phyloP scores from a whole-genome alignment of 306 rosid species.

The Myrica gale region DNA sequence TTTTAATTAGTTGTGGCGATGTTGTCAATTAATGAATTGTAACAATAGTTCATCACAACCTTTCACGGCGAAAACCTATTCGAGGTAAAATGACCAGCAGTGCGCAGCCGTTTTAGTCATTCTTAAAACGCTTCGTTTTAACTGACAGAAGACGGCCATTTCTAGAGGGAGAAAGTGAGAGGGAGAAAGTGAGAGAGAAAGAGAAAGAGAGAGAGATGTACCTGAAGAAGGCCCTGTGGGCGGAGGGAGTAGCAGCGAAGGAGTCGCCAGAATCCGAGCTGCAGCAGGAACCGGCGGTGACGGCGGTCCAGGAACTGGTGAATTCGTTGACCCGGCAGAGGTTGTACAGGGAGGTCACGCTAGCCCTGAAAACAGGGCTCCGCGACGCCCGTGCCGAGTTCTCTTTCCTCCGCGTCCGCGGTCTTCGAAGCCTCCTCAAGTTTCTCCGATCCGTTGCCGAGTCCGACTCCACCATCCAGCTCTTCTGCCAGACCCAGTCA shows the following conservation, averaged over 20 bases:
- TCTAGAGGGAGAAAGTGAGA: background rate
- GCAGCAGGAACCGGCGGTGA: constrained; percentile 23
- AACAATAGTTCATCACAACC: too few relatives aligned
- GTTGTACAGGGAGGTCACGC: constrained; percentile 73
- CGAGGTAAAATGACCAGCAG: too few relatives aligned
- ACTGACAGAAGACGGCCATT: background rate
- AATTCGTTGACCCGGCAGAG: constrained; percentile 62
- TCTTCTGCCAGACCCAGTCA: constrained; percentile 68
- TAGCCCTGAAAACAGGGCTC: constrained; percentile 73
- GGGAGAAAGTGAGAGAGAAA: too few relatives aligned
- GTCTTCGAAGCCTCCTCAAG: constrained; percentile 76
- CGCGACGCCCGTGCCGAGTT: constrained; percentile 80
- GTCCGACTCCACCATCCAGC: constrained; percentile 59
- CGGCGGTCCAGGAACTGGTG: constrained; percentile 50
- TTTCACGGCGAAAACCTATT: too few relatives aligned
- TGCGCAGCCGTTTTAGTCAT: background rate
- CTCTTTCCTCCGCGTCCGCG: constrained; percentile 83
- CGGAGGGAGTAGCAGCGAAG: constrained; percentile 45
- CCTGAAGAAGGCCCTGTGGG: constrained; percentile 72
- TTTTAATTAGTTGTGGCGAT: too few relatives aligned
- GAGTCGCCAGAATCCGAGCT: constrained; percentile 35
- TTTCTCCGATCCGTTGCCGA: constrained; percentile 76
- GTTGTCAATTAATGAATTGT: too few relatives aligned
- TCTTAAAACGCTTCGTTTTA: background rate
- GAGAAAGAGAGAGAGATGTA: constrained; percentile 44